A percentile compares a stretch with the other conserved stretches of the same genome.
These are phyloP conservation scores for Aplosporella prunicola DNA, from an alignment of 2,329 filamentous ascomycete species.

Conservation along the genomic window DNA sequence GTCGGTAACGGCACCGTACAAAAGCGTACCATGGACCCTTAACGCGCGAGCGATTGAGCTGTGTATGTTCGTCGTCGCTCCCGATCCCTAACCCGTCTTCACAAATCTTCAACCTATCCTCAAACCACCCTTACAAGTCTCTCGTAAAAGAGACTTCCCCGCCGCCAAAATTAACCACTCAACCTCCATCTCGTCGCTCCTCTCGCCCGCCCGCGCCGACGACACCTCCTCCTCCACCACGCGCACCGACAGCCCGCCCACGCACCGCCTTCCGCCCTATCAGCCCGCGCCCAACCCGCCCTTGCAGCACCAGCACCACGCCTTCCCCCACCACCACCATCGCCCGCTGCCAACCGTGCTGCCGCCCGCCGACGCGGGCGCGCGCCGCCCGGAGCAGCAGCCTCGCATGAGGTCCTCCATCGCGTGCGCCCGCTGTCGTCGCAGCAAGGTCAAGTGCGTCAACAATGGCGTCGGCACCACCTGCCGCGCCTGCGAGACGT, in stretches of 20 bases:
- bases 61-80: too few relatives aligned
- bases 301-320: not conserved
- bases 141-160: too few relatives aligned
- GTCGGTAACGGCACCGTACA: too few relatives aligned
- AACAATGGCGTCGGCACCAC: slow-evolving; percentile 63
- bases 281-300: slow-evolving; percentile 6
- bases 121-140: too few relatives aligned
- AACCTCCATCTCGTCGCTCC: slow-evolving; percentile 12
- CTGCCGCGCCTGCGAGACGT: slow-evolving; percentile 66
- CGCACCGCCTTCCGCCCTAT: slow-evolving; percentile 10
- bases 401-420: slow-evolving; percentile 63
- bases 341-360: slow-evolving; percentile 8
- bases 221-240: slow-evolving; percentile 5
- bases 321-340: slow-evolving; percentile 5
- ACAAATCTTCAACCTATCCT: too few relatives aligned
- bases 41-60: too few relatives aligned
- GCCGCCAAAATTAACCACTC: slow-evolving; percentile 10
- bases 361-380: slow-evolving; percentile 8
- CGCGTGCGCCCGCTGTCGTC: slow-evolving; percentile 65
- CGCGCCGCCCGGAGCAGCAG: slow-evolving; percentile 16
- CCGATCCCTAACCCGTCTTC: too few relatives aligned
- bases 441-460: slow-evolving; percentile 80
- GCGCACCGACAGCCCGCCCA: slow-evolving; percentile 7
- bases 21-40: too few relatives aligned
- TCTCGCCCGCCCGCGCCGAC: slow-evolving; percentile 7